A percentile compares a stretch with the other conserved stretches of the same genome.
These are phyloP conservation scores for Dalbergia cochinchinensis DNA, from an alignment of 306 rosid species.

Conservation along the genomic window DNA sequence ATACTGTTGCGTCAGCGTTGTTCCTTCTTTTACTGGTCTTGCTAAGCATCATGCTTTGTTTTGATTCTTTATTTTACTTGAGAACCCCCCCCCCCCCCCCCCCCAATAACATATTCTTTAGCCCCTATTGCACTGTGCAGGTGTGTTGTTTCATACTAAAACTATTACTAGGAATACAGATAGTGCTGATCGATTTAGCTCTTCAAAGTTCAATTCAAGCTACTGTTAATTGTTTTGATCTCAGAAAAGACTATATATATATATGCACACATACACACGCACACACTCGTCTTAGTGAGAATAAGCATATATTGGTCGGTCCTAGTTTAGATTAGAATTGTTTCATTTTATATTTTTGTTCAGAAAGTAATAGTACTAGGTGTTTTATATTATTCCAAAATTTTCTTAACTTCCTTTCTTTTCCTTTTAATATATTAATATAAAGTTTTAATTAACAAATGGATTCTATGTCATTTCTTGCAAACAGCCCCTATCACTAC, in stretches of 20 bases:
- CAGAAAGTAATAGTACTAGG: background rate
- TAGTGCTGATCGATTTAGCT: background rate
- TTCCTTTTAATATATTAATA: background rate
- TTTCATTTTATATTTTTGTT: conserved; percentile 15
- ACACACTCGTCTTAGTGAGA: background rate
- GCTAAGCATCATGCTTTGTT: conserved; percentile 55
- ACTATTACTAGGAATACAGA: conserved; percentile 47
- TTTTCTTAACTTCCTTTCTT: background rate
- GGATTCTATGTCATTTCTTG: background rate
- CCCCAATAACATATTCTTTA: conserved; percentile 32
- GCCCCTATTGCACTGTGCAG: background rate
- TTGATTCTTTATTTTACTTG: conserved; percentile 57
- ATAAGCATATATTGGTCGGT: conserved; percentile 21
- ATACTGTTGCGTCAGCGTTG: conserved; percentile 47
- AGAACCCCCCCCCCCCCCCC: conserved; percentile 45
- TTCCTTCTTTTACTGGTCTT: conserved; percentile 51
- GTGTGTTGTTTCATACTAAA: background rate
- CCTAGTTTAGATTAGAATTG: conserved; percentile 5
- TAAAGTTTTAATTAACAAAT: conserved; percentile 12
- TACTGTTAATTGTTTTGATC: background rate
- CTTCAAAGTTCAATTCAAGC: conserved; percentile 6
- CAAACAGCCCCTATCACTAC: background rate
- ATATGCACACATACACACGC: background rate
- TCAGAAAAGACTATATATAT: background rate
- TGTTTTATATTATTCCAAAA: conserved; percentile 3